Evolutionary conservation across 768 basidiomycete species (phyloP).

Genomic region (Lanmaoa rubissima): DNA sequence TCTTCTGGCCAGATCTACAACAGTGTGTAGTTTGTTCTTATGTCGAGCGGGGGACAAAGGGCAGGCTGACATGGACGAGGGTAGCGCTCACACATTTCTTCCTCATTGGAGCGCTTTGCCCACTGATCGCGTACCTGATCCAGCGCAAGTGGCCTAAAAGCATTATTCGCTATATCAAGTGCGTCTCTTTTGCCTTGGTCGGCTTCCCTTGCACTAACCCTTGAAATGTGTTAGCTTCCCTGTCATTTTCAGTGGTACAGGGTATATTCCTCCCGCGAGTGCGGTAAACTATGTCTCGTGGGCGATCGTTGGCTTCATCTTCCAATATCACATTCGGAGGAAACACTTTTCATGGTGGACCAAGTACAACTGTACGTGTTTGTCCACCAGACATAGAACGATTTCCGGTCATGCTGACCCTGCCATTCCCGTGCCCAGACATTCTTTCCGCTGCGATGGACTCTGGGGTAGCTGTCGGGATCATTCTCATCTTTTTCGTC

Average conservation of each 20-base stretch:
- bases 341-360: conserved; percentile 67
- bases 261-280: conserved; percentile 61
- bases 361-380: conserved; percentile 44
- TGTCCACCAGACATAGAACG: neutral
- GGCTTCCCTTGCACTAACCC: neutral
- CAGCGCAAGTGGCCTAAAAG: conserved; percentile 61
- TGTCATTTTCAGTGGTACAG: conserved; percentile 55
- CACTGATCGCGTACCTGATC: conserved; percentile 52
- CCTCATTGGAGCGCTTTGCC: conserved; percentile 68
- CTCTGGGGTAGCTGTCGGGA: conserved; percentile 60
- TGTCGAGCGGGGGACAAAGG: neutral
- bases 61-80: neutral
- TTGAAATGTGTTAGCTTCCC: conserved; percentile 34
- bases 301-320: conserved; percentile 63
- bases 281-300: conserved; percentile 68
- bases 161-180: conserved; percentile 64
- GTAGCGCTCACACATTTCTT: conserved; percentile 66
- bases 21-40: conserved; percentile 24
- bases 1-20: conserved; percentile 62
- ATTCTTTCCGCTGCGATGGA: conserved; percentile 73
- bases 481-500: conserved; percentile 56
- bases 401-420: conserved; percentile 15
- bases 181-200: conserved; percentile 21
- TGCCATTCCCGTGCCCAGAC: conserved; percentile 31
- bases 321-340: conserved; percentile 60